Percentiles rank a stretch among this genome's conserved stretches.
phyloP scores from a whole-genome alignment of 73 alveolate genomes.

The Stentor coeruleus region DNA sequence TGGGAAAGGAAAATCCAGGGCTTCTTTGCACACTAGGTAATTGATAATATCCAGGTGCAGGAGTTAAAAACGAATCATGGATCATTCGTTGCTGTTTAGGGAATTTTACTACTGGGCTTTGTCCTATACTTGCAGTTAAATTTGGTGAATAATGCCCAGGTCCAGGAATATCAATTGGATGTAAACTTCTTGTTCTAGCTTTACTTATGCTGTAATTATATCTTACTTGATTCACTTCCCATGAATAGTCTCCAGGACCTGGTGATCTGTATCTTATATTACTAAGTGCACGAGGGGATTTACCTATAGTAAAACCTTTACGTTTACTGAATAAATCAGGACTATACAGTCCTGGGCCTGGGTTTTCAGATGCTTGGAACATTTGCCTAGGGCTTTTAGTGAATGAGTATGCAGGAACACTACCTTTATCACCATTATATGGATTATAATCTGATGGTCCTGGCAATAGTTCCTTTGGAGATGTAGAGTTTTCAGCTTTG shows the following conservation, averaged over 20 bases:
- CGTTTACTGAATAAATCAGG: neutral
- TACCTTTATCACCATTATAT: neutral
- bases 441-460: neutral
- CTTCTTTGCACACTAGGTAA: neutral
- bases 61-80: neutral
- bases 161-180: neutral
- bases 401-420: neutral
- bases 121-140: neutral
- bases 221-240: neutral
- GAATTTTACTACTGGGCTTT: neutral
- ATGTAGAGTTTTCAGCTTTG: neutral
- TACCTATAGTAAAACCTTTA: neutral
- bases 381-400: neutral
- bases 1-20: neutral
- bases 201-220: neutral
- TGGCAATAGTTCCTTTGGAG: neutral
- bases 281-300: neutral
- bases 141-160: constrained; percentile 3
- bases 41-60: neutral
- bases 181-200: neutral
- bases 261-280: neutral
- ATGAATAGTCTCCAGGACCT: neutral
- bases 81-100: neutral
- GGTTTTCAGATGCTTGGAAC: neutral
- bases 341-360: neutral